Evolutionary conservation across 495 filamentous ascomycete genomes (phyloP).

Genomic region (Darksidea phi): DNA sequence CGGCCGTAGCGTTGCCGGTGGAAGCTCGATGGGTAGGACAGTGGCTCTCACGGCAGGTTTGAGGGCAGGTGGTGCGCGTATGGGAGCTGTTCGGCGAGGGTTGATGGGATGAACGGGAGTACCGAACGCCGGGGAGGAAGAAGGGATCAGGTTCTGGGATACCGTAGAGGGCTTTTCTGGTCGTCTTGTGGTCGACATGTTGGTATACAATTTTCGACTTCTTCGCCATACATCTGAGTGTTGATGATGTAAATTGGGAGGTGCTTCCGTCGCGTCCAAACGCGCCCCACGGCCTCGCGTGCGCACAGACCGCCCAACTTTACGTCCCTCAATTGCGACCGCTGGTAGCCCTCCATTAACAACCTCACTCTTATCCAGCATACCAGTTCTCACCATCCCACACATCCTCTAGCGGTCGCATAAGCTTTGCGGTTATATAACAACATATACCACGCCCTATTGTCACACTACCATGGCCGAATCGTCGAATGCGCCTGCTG

Average conservation of each 20-base stretch:
- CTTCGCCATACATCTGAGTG: background rate
- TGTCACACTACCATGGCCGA: constrained; percentile 6
- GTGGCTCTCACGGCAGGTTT: constrained; percentile 61
- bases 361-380: constrained; percentile 2
- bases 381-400: background rate
- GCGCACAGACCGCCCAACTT: constrained; percentile 3
- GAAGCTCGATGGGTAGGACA: constrained; percentile 83
- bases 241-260: background rate
- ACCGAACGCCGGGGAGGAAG: constrained; percentile 85
- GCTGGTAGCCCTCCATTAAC: background rate
- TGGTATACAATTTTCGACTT: background rate
- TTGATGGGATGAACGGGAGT: constrained; percentile 75
- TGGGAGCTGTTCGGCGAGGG: constrained; percentile 51
- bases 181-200: constrained; percentile 24
- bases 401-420: background rate
- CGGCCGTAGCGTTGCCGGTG: constrained; percentile 80
- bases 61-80: constrained; percentile 49
- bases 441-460: background rate
- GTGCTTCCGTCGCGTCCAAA: constrained; percentile 1
- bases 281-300: constrained; percentile 16
- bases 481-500: background rate
- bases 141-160: constrained; percentile 62
- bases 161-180: constrained; percentile 29
- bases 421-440: background rate
- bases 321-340: background rate